Percentiles rank a stretch among this genome's conserved stretches.
Evolutionary conservation across 805 yeast species (phyloP).

Genomic region (Lachancea meyersii): DNA sequence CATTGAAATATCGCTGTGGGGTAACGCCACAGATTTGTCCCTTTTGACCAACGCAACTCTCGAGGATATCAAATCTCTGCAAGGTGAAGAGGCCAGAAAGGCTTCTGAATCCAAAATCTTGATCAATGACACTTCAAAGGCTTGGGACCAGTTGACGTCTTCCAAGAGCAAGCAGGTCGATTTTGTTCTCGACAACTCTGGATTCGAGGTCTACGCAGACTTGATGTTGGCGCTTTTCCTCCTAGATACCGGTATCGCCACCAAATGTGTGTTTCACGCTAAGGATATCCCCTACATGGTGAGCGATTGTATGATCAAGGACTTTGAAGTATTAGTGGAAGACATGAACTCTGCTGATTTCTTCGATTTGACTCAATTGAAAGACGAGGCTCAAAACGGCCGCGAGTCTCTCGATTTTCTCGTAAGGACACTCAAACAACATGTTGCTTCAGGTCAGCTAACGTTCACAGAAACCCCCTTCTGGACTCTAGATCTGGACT

Average conservation of each 20-base stretch:
- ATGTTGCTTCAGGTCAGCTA: constrained; percentile 43
- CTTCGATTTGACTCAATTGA: constrained; percentile 36
- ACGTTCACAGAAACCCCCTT: constrained; percentile 56
- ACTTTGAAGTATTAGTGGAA: constrained; percentile 51
- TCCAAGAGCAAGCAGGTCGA: constrained; percentile 49
- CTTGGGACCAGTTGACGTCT: constrained; percentile 48
- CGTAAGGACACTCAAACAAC: constrained; percentile 40
- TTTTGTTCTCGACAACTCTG: constrained; percentile 86
- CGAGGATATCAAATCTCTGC: constrained; percentile 85
- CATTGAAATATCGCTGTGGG: constrained; percentile 89
- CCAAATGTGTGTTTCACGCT: constrained; percentile 70
- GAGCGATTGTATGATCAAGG: constrained; percentile 86
- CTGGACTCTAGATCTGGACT: constrained; percentile 81
- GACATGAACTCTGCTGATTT: constrained; percentile 49
- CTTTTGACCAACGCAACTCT: constrained; percentile 80
- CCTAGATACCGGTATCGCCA: constrained; percentile 62
- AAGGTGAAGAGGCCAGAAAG: constrained; percentile 82
- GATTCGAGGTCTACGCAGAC: constrained; percentile 92
- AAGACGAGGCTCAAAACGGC: constrained; percentile 28
- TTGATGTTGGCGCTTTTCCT: constrained; percentile 57
- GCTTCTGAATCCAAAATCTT: constrained; percentile 74
- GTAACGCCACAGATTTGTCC: constrained; percentile 94
- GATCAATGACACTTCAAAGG: constrained; percentile 62
- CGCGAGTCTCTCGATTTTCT: constrained; percentile 44
- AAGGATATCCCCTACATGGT: constrained; percentile 96